Evolutionary conservation across 768 basidiomycete genomes (phyloP), one percentile per base, ranked within the genome.

Genomic region (Xerocomellus chrysenteron): DNA sequence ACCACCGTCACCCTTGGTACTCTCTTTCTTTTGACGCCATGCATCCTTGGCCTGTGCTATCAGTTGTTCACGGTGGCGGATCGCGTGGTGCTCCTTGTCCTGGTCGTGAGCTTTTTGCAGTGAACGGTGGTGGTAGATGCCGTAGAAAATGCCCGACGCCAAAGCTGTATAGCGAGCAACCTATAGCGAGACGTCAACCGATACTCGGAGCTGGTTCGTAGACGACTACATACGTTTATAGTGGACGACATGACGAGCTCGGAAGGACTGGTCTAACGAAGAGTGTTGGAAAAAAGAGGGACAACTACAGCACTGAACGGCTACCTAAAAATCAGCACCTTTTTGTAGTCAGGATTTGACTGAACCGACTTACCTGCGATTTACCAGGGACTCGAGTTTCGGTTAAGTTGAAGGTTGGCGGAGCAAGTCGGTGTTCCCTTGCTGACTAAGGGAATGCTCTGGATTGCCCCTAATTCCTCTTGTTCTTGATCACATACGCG

Each of bases 91-190:
- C 58, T 86, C 80, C 74, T 89, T 91, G 62, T 88, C 82, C 57
- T 83, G 76, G 74, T 96, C 86, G 71, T 92, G 84, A 52, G 82
- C 77, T 59, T 84, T 81, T 78, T 96, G 94, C 63, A 99, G 76
- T 67, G 94, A 89, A 68, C 90, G 85, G 68, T 90, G 89, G 80
- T 98, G 95, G 68, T 85, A 85, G 73, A 95, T 87, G 70, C 96
- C 96, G 73, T 98, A 98, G 70, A 86, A 74, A 63, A 96, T 82
- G 69, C 96, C 96, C 42, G 85, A 80, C 61, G 88, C 75, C 64
- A 99, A 84, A 49, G 95, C 94, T 19, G 93, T 87, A 75, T 96
- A 98, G 68, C 96, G 91, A 67, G 89, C 88, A 73, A 96, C 96
- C 96, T 95, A 72, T 16, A 41, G 21, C 21, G 46, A 17, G 47